Percentiles rank a stretch among this genome's conserved stretches.
Conservation (phyloP, 139 green algal species). For the Desmodesmus armatus region DNA sequence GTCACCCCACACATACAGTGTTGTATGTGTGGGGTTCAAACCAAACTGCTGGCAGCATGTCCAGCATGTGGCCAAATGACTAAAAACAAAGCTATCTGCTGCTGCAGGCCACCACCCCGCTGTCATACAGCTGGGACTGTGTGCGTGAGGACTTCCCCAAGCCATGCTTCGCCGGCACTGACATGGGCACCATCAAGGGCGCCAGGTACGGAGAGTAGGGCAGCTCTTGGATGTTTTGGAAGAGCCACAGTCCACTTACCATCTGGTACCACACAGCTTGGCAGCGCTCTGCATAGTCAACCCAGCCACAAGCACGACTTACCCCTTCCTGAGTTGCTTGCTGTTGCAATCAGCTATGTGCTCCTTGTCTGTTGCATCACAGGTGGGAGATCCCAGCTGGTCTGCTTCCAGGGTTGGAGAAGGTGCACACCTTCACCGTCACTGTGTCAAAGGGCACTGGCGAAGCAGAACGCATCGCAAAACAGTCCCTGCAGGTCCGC, state of each 20-base stretch:
- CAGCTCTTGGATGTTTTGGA: too few species aligned
- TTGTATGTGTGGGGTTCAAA: background rate
- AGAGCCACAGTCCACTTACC: too few species aligned
- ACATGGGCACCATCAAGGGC: background rate
- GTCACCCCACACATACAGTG: background rate
- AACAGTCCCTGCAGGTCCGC: background rate
- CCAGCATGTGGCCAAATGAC: too few species aligned
- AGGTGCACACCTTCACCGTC: background rate
- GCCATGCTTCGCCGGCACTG: slow-evolving; percentile 1
- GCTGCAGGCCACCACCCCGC: background rate
- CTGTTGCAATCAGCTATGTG: too few species aligned
- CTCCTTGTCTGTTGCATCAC: too few species aligned
- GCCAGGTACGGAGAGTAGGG: background rate
- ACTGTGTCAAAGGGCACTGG: slow-evolving; percentile 5
- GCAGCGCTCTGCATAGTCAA: too few species aligned
- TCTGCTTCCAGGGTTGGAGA: background rate
- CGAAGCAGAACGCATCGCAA: background rate
- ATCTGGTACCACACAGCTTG: too few species aligned
- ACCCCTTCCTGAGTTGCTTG: too few species aligned
- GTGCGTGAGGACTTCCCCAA: background rate
- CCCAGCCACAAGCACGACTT: too few species aligned
- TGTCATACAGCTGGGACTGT: background rate
- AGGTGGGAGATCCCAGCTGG: slow-evolving; percentile 2
- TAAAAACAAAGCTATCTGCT: too few species aligned
- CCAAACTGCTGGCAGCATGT: too few species aligned